Conservation (phyloP, 2,329 filamentous ascomycete genomes). For the Fusarium keratoplasticum region DNA sequence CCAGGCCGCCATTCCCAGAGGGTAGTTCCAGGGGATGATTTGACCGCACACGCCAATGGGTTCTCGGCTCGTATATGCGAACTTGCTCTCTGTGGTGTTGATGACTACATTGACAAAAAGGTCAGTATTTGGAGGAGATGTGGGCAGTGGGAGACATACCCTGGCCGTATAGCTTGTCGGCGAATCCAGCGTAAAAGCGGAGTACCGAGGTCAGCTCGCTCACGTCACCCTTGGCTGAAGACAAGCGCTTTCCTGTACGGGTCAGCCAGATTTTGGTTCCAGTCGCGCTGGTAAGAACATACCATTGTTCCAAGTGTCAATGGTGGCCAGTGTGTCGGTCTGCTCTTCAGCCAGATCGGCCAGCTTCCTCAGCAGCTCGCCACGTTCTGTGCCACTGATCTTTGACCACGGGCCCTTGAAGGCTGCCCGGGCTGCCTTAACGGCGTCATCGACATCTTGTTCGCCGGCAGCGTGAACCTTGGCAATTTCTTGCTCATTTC, state of each 20-base stretch:
- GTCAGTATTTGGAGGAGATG: not conserved
- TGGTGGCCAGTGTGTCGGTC: constrained; percentile 47
- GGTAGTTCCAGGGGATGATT: constrained; percentile 68
- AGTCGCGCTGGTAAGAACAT: no score
- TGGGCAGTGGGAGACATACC: not conserved
- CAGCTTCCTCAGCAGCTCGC: constrained; percentile 1
- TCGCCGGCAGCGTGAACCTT: constrained; percentile 3
- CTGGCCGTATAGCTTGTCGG: not conserved
- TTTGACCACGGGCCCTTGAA: constrained; percentile 1
- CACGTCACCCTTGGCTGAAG: not conserved
- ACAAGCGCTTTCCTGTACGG: not conserved
- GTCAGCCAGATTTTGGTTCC: not conserved
- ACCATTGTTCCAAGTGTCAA: constrained; percentile 55
- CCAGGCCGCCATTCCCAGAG: not conserved
- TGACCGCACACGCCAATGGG: constrained; percentile 78
- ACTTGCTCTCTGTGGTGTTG: constrained; percentile 70
- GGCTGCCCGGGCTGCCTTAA: not conserved
- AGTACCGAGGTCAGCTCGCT: not conserved
- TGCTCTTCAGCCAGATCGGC: not conserved
- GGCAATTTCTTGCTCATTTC: constrained; percentile 4
- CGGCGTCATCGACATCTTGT: not conserved
- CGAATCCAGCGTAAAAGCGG: not conserved
- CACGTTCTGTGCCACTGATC: not conserved
- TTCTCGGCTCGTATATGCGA: constrained; percentile 79
- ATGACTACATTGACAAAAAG: not conserved